Conservation (phyloP, 2,329 filamentous ascomycete genomes). For the Dactylellina cionopaga region DNA sequence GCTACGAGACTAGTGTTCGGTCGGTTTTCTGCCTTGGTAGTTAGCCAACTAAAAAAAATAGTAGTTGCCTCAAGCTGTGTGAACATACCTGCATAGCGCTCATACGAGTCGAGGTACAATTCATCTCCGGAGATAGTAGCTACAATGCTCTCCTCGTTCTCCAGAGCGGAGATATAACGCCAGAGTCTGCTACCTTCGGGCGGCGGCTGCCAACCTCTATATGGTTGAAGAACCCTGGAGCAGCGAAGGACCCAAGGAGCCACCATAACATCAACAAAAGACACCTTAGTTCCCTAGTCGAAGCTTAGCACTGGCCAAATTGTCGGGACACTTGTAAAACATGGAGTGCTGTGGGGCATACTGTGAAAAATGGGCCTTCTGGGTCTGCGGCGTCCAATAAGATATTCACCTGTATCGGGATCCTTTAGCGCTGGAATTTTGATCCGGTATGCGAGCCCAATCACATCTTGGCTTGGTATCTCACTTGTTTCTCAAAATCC, state of each 20-base stretch:
- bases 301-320: slow-evolving; percentile 4
- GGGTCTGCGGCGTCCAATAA: slow-evolving; percentile 60
- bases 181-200: slow-evolving; percentile 59
- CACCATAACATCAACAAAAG: slow-evolving; percentile 61
- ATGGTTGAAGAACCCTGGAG: slow-evolving; percentile 60
- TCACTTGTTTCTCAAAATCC: slow-evolving; percentile 73
- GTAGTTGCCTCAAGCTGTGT: slow-evolving; percentile 16
- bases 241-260: slow-evolving; percentile 62
- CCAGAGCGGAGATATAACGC: slow-evolving; percentile 60
- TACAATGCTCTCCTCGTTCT: slow-evolving; percentile 60
- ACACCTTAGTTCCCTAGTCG: slow-evolving; percentile 57
- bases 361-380: slow-evolving; percentile 56
- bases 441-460: slow-evolving; percentile 24
- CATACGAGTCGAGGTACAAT: slow-evolving; percentile 74
- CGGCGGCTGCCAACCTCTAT: slow-evolving; percentile 61
- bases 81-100: slow-evolving; percentile 69
- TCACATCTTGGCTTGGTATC: slow-evolving; percentile 58
- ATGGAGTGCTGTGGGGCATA: slow-evolving; percentile 23
- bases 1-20: slow-evolving; percentile 69
- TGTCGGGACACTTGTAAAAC: slow-evolving; percentile 15
- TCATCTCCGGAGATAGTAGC: slow-evolving; percentile 63
- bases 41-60: slow-evolving; percentile 10
- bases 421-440: slow-evolving; percentile 44
- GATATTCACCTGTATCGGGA: slow-evolving; percentile 56
- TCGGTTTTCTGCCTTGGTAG: slow-evolving; percentile 65